Base-by-base conservation (phyloP, 768 basidiomycete genomes). In the Suillus spraguei region DNA sequence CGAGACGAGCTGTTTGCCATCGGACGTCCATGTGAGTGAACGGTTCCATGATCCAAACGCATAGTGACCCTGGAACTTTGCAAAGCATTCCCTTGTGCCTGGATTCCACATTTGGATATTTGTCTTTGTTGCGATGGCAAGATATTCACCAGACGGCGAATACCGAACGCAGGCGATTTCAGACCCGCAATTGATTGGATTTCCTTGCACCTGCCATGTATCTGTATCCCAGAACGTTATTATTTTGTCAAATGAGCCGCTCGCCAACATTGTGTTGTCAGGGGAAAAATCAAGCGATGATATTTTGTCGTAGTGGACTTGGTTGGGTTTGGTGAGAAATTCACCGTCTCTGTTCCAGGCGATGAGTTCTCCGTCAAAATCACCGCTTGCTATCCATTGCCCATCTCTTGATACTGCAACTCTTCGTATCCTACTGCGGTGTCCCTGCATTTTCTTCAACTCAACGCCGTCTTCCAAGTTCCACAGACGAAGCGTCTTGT, bases 91-190 rank as follows among this genome's bases (percentile, higher is more conserved):
- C 13, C 47, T 24, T 3, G 13, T 24, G 47, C 13, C 2, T 24
- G 52, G 3, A 53, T 53, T 53, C 52, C 52, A 33, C 33, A 53
- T 53, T 53, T 53, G 52, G 17, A 53, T 33, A 11, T 53, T 28
- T 28, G 28, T 5, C 5, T 0, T 0, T 20, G 52, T 33, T 9
- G 52, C 52, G 52, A 53, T 33, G 32, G 52, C 52, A 11, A 53
- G 52, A 53, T 7, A 14, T 50, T 28, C 20, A 33, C 10, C 52
- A 13, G 52, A 53, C 5, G 52, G 52, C 1, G 52, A 53, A 53
- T 33, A 53, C 52, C 33, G 52, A 53, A 53, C 52, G 4, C 52
- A 35, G 33, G 3, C 1, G 5, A 53, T 4, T 10, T 2, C 1
- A 33, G 0, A 5, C 5, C 10, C 17, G 35, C 32, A 35, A 53